Evolutionary conservation across 2,329 filamentous ascomycete species (phyloP).

Genomic region (Fusarium multiceps): DNA sequence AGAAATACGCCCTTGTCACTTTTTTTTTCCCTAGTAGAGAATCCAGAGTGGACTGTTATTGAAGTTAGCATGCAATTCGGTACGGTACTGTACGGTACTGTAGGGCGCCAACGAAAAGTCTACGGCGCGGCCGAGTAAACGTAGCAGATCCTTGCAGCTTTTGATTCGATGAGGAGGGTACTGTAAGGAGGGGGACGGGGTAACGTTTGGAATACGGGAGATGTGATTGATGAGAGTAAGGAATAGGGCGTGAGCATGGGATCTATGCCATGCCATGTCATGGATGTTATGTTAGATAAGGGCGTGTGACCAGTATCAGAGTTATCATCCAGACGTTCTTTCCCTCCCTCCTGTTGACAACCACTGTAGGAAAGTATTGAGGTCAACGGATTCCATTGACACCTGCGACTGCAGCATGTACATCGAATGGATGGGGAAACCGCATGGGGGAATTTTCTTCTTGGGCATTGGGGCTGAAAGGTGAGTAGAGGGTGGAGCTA

Average conservation of each 20-base stretch:
- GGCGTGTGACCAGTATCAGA: conserved; percentile 11
- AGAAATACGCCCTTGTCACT: conserved; percentile 32
- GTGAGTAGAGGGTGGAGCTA: conserved; percentile 32
- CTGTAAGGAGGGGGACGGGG: conserved; percentile 31
- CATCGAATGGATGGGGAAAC: conserved; percentile 39
- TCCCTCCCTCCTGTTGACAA: background rate
- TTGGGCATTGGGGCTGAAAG: conserved; percentile 43
- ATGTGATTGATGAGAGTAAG: conserved; percentile 10
- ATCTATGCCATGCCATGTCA: background rate
- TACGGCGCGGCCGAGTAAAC: conserved; percentile 44
- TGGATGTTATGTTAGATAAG: background rate
- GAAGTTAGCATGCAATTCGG: conserved; percentile 25
- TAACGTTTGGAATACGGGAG: conserved; percentile 33
- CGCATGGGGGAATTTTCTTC: conserved; percentile 39
- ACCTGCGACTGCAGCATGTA: conserved; percentile 10
- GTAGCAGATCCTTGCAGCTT: conserved; percentile 40
- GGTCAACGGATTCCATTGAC: conserved; percentile 20
- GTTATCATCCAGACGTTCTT: background rate
- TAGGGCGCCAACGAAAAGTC: conserved; percentile 41
- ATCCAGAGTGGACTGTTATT: conserved; percentile 29
- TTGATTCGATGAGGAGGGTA: conserved; percentile 26
- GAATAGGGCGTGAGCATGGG: conserved; percentile 1
- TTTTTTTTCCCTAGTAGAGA: conserved; percentile 7
- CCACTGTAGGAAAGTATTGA: conserved; percentile 9
- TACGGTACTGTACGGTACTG: conserved; percentile 7